phyloP scores from a whole-genome alignment of 257 asterid genomes.

The Nemophila menziesii region DNA sequence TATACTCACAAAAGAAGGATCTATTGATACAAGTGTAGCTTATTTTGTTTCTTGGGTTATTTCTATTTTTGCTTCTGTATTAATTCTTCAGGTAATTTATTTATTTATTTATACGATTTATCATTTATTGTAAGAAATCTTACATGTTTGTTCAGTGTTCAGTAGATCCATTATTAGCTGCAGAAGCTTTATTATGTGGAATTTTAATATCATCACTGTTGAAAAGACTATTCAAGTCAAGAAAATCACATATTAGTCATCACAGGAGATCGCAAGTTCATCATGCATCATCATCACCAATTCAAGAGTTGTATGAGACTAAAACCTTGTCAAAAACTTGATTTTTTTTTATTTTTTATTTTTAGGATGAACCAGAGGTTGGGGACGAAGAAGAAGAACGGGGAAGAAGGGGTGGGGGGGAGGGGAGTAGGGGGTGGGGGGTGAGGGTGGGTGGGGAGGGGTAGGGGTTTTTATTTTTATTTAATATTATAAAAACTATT shows the following conservation, averaged over 20 bases:
- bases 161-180: slow-evolving; percentile 57
- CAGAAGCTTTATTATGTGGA: slow-evolving; percentile 52
- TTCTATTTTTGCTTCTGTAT: slow-evolving; percentile 50
- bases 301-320: slow-evolving; percentile 16
- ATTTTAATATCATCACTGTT: slow-evolving; percentile 35
- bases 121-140: slow-evolving; percentile 2
- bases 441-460: too few relatives aligned
- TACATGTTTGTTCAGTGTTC: slow-evolving; percentile 49
- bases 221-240: slow-evolving; percentile 29
- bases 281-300: slow-evolving; percentile 28
- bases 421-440: too few relatives aligned
- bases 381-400: too few relatives aligned
- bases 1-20: slow-evolving; percentile 70
- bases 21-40: slow-evolving; percentile 59
- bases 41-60: slow-evolving; percentile 67
- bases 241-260: slow-evolving; percentile 31
- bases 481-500: too few relatives aligned
- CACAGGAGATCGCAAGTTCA: slow-evolving; percentile 15
- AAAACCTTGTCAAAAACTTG: slow-evolving; percentile 16
- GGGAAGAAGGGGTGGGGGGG: too few relatives aligned
- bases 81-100: slow-evolving; percentile 72
- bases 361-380: too few relatives aligned
- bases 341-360: too few relatives aligned
- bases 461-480: too few relatives aligned
- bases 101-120: not conserved